Evolutionary conservation across 2,329 filamentous ascomycete genomes (phyloP), one percentile per base, ranked within the genome.

Genomic region (Aureobasidium sp.): DNA sequence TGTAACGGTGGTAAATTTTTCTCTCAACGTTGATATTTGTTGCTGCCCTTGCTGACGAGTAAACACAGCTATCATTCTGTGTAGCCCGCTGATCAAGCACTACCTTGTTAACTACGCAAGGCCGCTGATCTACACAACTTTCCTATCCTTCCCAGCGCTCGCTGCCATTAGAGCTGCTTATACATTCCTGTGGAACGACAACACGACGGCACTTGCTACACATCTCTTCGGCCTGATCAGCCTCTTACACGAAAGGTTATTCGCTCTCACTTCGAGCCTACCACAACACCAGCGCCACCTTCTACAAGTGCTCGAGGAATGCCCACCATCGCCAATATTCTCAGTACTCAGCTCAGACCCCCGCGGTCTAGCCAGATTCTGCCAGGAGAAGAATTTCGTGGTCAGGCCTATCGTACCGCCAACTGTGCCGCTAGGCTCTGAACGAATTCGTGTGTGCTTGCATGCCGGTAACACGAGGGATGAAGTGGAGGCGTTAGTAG

Each of bases 71-170:
- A 77, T 85, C 21, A 74, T 90, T 1, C 75, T 90, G 0, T 88
- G 85, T 68, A 83, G 83, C 1, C 70, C 78, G 0, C 72, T 79
- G 0, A 81, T 84, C 0, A 76, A 85, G 25, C 73, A 81, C 1
- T 90, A 89, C 64, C 76, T 90, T 55, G 81, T 90, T 71, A 90
- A 91, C 68, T 90, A 90, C 67, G 86, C 87, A 0, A 81, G 87
- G n/a, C 84, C 81, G 1, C 73, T 90, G 43, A 89, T 90, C 59
- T 91, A 89, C 70, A 89, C 87, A 0, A 90, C 87, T 0, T 85
- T 86, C 31, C 79, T 88, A 73, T 79, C 83, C 0, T 83, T 83
- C 42, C 81, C 85, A 0, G 78, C 80, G 1, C 76, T 88, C 1
- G 81, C 81, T 0, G 79, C 80, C 15, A 84, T 88, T 57, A 74